Evolutionary conservation across 129 eudicot genomes (phyloP).

Genomic region (Dittrichia graveolens): DNA sequence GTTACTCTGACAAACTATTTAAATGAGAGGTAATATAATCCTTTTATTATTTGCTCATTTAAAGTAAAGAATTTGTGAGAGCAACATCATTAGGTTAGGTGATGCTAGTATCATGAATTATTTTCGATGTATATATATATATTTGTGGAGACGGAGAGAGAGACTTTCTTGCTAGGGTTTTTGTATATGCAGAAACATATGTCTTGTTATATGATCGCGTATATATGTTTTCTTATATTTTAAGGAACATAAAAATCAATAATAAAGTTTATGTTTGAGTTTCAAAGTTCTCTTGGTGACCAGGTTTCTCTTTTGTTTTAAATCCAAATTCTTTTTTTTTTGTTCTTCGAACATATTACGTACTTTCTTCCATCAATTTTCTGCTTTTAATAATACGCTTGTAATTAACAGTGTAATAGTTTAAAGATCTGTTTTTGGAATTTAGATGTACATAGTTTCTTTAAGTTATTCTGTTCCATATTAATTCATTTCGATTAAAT

Average conservation of each 20-base stretch:
- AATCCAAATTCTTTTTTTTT: not conserved
- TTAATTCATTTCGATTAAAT: constrained; percentile 38
- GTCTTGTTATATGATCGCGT: not conserved
- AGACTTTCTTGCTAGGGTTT: constrained; percentile 52
- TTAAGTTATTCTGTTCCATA: not conserved
- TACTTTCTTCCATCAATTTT: constrained; percentile 7
- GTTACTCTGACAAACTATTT: too few relatives aligned
- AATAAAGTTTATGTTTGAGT: constrained; percentile 2
- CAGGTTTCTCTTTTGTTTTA: constrained; percentile 2
- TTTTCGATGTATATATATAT: too few relatives aligned
- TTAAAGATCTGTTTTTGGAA: constrained; percentile 32
- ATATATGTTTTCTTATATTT: constrained; percentile 12
- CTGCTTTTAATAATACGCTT: not conserved
- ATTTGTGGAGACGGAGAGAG: too few relatives aligned
- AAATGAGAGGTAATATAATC: constrained; percentile 31
- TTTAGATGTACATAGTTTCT: constrained; percentile 22
- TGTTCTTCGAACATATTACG: not conserved
- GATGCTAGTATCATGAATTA: too few relatives aligned
- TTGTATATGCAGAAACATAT: constrained; percentile 25
- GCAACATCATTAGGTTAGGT: too few relatives aligned
- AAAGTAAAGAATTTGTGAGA: too few relatives aligned
- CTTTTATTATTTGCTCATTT: too few relatives aligned
- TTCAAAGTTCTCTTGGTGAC: constrained; percentile 1
- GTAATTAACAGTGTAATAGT: not conserved
- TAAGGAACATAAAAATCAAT: constrained; percentile 7